These are phyloP conservation scores for Skeletonema marinoi DNA, from an alignment of 108 stramenopile genomes.

Conservation along the genomic window DNA sequence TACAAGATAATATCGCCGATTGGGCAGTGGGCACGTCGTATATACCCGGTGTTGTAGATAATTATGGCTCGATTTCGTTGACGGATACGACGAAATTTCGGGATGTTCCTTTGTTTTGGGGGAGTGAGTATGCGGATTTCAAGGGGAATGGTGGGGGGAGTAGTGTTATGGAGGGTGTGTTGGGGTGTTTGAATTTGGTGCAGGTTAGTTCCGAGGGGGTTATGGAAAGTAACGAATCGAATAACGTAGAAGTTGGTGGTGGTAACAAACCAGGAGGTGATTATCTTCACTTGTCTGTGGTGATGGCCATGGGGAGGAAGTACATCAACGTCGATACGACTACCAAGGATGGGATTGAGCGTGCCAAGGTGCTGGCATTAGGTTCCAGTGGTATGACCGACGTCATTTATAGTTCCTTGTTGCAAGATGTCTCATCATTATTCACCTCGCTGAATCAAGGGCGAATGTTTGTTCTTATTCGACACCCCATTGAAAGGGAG, in stretches of 20 bases:
- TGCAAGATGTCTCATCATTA: constrained; percentile 54
- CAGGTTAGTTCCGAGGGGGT: constrained; percentile 12
- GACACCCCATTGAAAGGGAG: constrained; percentile 62
- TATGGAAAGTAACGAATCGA: neutral
- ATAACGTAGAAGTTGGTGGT: neutral
- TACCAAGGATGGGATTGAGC: constrained; percentile 50
- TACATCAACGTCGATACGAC: constrained; percentile 60
- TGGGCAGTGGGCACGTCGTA: constrained; percentile 21
- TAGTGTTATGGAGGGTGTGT: constrained; percentile 5
- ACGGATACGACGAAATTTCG: neutral
- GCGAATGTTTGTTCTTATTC: constrained; percentile 53
- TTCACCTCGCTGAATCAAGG: constrained; percentile 54
- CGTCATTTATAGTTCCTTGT: constrained; percentile 53
- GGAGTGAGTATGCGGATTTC: constrained; percentile 4
- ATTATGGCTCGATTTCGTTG: constrained; percentile 15
- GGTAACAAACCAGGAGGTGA: neutral
- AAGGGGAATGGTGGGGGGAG: constrained; percentile 4
- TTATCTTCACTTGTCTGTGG: neutral
- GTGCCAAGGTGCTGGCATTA: constrained; percentile 58
- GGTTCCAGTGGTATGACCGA: constrained; percentile 54
- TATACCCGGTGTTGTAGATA: constrained; percentile 13
- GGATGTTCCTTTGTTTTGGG: constrained; percentile 43
- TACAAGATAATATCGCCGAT: constrained; percentile 19
- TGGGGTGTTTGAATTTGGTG: constrained; percentile 31
- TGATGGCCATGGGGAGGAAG: constrained; percentile 1